Evolutionary conservation across 2,329 filamentous ascomycete genomes (phyloP).

Genomic region (Fusarium incarnatum): DNA sequence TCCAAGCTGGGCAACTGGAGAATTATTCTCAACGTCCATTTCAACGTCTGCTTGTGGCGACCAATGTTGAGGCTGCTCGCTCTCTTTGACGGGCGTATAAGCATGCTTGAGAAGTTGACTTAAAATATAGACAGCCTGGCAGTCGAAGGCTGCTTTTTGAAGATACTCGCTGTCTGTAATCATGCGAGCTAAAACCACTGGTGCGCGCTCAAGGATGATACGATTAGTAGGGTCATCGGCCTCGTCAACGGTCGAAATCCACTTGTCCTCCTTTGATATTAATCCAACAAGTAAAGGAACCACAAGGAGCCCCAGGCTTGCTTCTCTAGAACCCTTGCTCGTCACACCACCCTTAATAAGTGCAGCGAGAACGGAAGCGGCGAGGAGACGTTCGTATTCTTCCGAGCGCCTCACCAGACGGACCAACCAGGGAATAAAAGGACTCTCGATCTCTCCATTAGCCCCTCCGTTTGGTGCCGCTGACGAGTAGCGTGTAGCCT

Average conservation of each 20-base stretch:
- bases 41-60: slow-evolving; percentile 53
- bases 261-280: slow-evolving; percentile 62
- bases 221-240: slow-evolving; percentile 52
- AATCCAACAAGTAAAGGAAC: slow-evolving; percentile 77
- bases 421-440: slow-evolving; percentile 79
- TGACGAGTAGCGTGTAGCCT: slow-evolving; percentile 49
- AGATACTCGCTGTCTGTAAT: slow-evolving; percentile 82
- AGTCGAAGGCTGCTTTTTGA: slow-evolving; percentile 84
- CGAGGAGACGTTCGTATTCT: slow-evolving; percentile 73
- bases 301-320: slow-evolving; percentile 73
- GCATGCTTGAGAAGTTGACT: slow-evolving; percentile 63
- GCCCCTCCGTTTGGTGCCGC: slow-evolving; percentile 50
- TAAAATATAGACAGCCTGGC: slow-evolving; percentile 60
- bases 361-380: slow-evolving; percentile 74
- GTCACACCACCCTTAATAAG: slow-evolving; percentile 76
- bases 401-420: slow-evolving; percentile 68
- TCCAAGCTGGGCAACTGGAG: slow-evolving; percentile 65
- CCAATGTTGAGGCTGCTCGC: slow-evolving; percentile 52
- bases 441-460: slow-evolving; percentile 73
- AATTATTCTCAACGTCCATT: slow-evolving; percentile 50
- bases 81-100: slow-evolving; percentile 59
- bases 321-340: slow-evolving; percentile 69
- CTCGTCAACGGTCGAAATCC: slow-evolving; percentile 54
- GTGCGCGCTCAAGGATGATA: slow-evolving; percentile 74
- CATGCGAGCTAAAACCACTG: slow-evolving; percentile 80